Conservation (phyloP, 441 rosid genomes). For the Aquilaria agallochum region DNA sequence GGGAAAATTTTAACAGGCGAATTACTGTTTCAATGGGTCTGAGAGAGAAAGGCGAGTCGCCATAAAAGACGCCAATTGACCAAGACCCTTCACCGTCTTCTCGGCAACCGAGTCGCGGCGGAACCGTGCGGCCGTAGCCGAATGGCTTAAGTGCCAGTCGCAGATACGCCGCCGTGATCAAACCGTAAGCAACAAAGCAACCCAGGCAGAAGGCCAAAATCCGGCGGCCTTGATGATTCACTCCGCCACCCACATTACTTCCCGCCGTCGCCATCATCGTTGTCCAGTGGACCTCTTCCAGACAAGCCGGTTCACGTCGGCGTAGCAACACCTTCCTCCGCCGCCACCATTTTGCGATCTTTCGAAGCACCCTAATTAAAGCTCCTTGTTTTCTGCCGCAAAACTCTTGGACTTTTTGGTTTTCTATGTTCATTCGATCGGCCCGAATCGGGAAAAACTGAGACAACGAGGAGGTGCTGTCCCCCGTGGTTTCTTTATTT, state of each 20-base stretch:
- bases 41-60: slow-evolving; percentile 78
- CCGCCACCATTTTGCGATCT: too few relatives aligned
- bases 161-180: slow-evolving; percentile 46
- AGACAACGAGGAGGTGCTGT: too few relatives aligned
- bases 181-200: slow-evolving; percentile 49
- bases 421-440: too few relatives aligned
- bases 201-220: slow-evolving; percentile 34
- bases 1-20: too few relatives aligned
- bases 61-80: slow-evolving; percentile 86
- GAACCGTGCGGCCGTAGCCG: slow-evolving; percentile 20
- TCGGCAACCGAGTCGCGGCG: slow-evolving; percentile 51
- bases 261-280: slow-evolving; percentile 8
- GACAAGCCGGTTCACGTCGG: not conserved
- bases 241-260: slow-evolving; percentile 12
- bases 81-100: slow-evolving; percentile 88
- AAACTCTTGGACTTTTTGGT: too few relatives aligned
- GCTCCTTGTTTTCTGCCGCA: too few relatives aligned
- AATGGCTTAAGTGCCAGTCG: slow-evolving; percentile 33
- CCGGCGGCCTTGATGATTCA: slow-evolving; percentile 13
- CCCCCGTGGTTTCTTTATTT: too few relatives aligned
- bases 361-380: too few relatives aligned
- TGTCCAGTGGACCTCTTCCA: not conserved
- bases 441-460: too few relatives aligned
- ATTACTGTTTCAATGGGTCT: slow-evolving; percentile 59
- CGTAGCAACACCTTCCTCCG: too few relatives aligned